phyloP scores from a whole-genome alignment of 768 basidiomycete genomes.

The Cyathus striatus region DNA sequence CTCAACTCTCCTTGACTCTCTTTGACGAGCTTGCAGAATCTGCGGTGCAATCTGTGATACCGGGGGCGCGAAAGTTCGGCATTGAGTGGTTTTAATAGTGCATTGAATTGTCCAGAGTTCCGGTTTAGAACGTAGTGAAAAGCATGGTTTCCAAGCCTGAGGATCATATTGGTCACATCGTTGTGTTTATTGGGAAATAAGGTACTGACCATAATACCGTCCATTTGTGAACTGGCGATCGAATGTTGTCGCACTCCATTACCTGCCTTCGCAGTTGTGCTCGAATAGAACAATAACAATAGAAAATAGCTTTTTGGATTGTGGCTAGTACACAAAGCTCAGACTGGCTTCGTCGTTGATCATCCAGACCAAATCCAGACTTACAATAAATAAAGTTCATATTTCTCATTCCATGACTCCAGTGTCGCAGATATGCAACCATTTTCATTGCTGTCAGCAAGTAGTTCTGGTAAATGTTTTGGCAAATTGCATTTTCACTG shows the following conservation, averaged over 20 bases:
- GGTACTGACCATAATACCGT: conserved; percentile 56
- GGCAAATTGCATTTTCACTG: conserved; percentile 49
- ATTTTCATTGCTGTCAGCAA: conserved; percentile 81
- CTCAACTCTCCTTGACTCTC: conserved; percentile 33
- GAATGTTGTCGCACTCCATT: conserved; percentile 29
- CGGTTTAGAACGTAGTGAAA: conserved; percentile 61
- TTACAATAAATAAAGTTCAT: too few relatives aligned
- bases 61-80: conserved; percentile 46
- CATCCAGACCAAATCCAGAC: too few relatives aligned
- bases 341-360: too few relatives aligned
- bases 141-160: conserved; percentile 73
- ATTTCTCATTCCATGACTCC: too few relatives aligned
- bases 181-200: neutral
- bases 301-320: conserved; percentile 55
- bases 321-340: conserved; percentile 38
- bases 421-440: conserved; percentile 71
- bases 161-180: neutral
- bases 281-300: conserved; percentile 47
- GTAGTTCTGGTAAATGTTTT: conserved; percentile 87
- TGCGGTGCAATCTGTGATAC: conserved; percentile 33
- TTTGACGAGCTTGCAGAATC: conserved; percentile 42
- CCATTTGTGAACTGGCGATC: conserved; percentile 40
- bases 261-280: conserved; percentile 37
- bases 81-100: conserved; percentile 42
- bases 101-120: conserved; percentile 43